These are phyloP conservation scores for Claviceps sp. DNA, from an alignment of 2,329 filamentous ascomycete species.

Conservation along the genomic window DNA sequence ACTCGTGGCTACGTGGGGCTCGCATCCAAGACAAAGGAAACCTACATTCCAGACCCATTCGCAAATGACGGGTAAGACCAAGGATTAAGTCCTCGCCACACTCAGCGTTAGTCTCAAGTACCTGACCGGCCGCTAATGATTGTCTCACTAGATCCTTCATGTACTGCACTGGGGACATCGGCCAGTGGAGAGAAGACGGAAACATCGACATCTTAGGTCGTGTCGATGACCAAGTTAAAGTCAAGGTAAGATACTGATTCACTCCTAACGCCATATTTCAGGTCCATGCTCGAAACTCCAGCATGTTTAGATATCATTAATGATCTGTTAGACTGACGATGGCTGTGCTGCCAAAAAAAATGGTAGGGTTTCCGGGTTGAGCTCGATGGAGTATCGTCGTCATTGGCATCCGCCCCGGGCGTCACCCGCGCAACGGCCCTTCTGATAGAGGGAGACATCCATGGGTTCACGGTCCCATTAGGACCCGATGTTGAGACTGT, in stretches of 20 bases:
- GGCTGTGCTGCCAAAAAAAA: background rate
- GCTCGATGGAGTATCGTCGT: constrained; percentile 42
- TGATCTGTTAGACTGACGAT: background rate
- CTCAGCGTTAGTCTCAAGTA: constrained; percentile 2
- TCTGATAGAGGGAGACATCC: constrained; percentile 32
- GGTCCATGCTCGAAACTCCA: background rate
- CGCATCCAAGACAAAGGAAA: constrained; percentile 33
- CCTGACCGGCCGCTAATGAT: constrained; percentile 2
- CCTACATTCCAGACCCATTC: constrained; percentile 38
- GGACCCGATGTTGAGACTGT: constrained; percentile 23
- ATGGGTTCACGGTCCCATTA: constrained; percentile 33
- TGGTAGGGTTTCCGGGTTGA: constrained; percentile 46
- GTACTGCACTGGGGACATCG: constrained; percentile 49
- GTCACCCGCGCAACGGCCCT: constrained; percentile 35
- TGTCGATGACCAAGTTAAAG: constrained; percentile 48
- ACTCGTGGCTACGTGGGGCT: constrained; percentile 43
- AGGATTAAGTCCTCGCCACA: background rate
- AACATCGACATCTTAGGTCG: constrained; percentile 41
- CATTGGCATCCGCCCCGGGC: constrained; percentile 30
- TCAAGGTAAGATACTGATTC: constrained; percentile 28
- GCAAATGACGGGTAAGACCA: constrained; percentile 32
- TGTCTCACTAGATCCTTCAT: constrained; percentile 27
- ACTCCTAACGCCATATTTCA: background rate
- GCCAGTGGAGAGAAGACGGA: constrained; percentile 38
- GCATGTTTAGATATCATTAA: too few species aligned